These are phyloP conservation scores for Dioscorea cayenensis DNA, from an alignment of 116 monocot genomes.

Conservation along the genomic window DNA sequence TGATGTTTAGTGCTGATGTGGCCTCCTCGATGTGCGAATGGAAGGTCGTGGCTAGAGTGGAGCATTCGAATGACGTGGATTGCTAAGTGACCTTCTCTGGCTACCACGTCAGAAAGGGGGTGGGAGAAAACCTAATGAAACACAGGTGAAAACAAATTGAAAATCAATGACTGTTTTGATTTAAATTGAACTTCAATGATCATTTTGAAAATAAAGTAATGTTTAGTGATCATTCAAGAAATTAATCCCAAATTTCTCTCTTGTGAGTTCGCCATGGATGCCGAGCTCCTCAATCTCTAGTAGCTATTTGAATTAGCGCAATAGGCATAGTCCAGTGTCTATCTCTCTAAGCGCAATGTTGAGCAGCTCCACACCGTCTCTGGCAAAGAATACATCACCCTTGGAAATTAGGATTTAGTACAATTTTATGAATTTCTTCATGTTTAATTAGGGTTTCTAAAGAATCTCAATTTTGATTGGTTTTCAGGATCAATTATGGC, in stretches of 20 bases:
- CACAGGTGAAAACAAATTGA: no score
- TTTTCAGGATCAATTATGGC: constrained; percentile 64
- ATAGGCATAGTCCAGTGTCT: constrained; percentile 76
- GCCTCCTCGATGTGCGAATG: no score
- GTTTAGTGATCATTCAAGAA: no score
- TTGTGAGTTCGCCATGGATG: constrained; percentile 52
- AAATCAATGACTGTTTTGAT: no score
- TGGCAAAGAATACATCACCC: constrained; percentile 98
- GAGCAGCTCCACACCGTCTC: constrained; percentile 92
- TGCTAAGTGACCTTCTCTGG: no score
- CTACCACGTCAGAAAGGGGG: no score
- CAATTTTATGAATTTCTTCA: background rate
- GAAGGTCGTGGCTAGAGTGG: no score
- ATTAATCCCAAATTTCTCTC: background rate
- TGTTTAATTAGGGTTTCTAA: background rate
- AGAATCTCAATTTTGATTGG: background rate
- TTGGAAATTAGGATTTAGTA: constrained; percentile 24
- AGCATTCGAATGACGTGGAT: no score
- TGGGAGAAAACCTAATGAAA: no score
- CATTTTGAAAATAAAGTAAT: no score
- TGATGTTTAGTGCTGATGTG: no score
- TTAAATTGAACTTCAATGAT: no score
- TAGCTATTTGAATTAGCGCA: constrained; percentile 84
- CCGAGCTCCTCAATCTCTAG: constrained; percentile 85
- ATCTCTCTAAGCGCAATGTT: constrained; percentile 92